These are phyloP conservation scores for Rhodamnia rubescens DNA, from an alignment of 345 rosid species.

Conservation along the genomic window DNA sequence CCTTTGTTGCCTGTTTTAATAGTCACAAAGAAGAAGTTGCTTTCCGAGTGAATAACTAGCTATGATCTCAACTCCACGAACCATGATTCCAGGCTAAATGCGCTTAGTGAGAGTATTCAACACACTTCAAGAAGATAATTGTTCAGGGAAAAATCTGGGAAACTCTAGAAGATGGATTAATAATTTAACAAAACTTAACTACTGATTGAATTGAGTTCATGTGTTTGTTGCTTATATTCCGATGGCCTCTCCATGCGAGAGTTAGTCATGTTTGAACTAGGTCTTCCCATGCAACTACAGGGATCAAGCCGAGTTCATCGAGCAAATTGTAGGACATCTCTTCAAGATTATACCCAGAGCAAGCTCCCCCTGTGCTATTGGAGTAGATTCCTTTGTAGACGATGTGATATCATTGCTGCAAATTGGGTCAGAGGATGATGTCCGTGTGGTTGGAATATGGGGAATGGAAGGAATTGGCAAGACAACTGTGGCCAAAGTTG, in stretches of 20 bases:
- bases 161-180: no score
- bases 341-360: not conserved
- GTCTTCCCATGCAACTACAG: not conserved
- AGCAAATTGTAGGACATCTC: not conserved
- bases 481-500: slow-evolving; percentile 1
- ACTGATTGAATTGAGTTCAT: not conserved
- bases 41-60: no score
- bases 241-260: not conserved
- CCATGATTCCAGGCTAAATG: no score
- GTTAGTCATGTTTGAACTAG: no score
- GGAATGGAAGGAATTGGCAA: slow-evolving; percentile 5
- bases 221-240: not conserved
- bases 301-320: not conserved
- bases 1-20: no score
- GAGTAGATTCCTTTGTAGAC: not conserved
- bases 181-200: no score
- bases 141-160: no score
- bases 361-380: not conserved
- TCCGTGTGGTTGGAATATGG: not conserved
- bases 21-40: no score
- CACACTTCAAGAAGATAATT: no score
- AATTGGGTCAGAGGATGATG: not conserved
- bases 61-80: no score
- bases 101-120: no score
- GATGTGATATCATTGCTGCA: not conserved